These are phyloP conservation scores for Fusarium subtropicale DNA, from an alignment of 2,329 filamentous ascomycete genomes.

Conservation along the genomic window DNA sequence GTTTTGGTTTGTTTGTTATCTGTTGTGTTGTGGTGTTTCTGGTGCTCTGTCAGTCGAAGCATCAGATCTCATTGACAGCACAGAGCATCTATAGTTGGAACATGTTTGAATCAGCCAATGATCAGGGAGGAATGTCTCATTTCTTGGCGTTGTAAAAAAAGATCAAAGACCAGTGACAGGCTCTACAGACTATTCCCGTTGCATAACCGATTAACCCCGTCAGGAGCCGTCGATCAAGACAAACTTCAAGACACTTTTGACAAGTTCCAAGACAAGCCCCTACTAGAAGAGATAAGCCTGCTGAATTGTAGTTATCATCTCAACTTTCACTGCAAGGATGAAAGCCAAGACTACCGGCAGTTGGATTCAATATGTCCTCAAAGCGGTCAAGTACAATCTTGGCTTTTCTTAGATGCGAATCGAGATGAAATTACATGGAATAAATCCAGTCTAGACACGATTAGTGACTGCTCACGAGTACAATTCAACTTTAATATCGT, in stretches of 20 bases:
- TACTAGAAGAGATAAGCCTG: background rate
- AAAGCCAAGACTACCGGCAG: slow-evolving; percentile 12
- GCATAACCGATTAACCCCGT: slow-evolving; percentile 37
- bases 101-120: slow-evolving; percentile 14
- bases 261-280: background rate
- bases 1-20: background rate
- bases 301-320: background rate
- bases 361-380: background rate
- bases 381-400: slow-evolving; percentile 3
- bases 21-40: background rate
- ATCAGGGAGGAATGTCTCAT: slow-evolving; percentile 1
- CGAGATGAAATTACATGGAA: slow-evolving; percentile 5
- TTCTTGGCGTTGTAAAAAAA: slow-evolving; percentile 7
- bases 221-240: slow-evolving; percentile 4
- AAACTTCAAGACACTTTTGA: background rate
- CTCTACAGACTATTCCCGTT: slow-evolving; percentile 36
- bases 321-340: background rate
- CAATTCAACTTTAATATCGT: slow-evolving; percentile 16
- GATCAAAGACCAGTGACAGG: slow-evolving; percentile 15
- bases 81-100: background rate
- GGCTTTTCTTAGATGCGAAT: slow-evolving; percentile 4
- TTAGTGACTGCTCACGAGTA: background rate
- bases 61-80: background rate
- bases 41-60: background rate
- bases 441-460: background rate